These are phyloP conservation scores for Sclerotinia subarctica DNA, from an alignment of 2,329 filamentous ascomycete genomes.

Conservation along the genomic window DNA sequence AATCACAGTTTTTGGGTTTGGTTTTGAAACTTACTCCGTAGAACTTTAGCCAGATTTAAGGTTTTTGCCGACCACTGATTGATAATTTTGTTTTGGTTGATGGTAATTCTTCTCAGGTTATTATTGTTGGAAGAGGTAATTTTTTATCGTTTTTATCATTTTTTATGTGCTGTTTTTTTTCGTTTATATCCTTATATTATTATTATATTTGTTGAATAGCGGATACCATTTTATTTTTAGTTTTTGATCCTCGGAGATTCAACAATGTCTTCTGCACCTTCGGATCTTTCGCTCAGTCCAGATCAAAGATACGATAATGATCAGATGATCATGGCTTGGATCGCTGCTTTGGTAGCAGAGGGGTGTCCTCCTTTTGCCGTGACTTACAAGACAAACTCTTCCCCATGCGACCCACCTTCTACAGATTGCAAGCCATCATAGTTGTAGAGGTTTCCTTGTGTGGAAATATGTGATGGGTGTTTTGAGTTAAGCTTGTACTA, in stretches of 20 bases:
- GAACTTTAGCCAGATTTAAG: background rate
- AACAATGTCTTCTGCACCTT: constrained; percentile 12
- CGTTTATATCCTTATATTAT: background rate
- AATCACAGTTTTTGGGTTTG: background rate
- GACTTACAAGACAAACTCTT: background rate
- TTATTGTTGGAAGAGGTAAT: no score
- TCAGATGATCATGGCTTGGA: constrained; percentile 8
- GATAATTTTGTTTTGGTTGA: no score
- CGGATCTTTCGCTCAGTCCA: constrained; percentile 11
- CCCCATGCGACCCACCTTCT: no score
- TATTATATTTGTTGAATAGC: background rate
- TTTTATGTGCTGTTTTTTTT: background rate
- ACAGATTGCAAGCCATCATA: background rate
- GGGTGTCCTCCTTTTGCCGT: constrained; percentile 14
- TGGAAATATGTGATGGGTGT: background rate
- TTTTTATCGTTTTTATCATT: background rate
- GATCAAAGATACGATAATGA: constrained; percentile 15
- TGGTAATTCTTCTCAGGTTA: no score
- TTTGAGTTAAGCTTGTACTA: background rate
- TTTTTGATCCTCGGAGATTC: background rate
- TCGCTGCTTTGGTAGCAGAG: constrained; percentile 1
- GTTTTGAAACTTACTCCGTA: no score
- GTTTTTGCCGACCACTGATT: background rate
- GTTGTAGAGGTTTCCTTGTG: background rate
- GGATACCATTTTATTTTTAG: background rate